Evolutionary conservation across 2,329 filamentous ascomycete genomes (phyloP), one percentile per base, ranked within the genome.

Genomic region (Arthrobotrys iridis): DNA sequence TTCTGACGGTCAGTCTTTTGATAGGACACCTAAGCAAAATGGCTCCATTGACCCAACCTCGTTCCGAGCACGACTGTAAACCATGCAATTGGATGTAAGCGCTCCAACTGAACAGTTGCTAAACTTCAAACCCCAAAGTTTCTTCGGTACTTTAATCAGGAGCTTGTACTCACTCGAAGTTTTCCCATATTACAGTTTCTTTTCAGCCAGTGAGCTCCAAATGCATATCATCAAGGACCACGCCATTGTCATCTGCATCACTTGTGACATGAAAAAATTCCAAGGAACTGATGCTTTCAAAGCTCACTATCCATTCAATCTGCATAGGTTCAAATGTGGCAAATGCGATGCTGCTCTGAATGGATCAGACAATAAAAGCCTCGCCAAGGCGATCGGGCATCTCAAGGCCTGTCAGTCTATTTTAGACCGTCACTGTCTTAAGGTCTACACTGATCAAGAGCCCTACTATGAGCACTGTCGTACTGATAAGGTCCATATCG

Each of bases 341-440:
- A 64, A 67, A 22, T 74, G 70, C 28, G 46, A 45, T 2, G 24
- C 3, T 15, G 8, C 4, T 4, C 35, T 74, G n/a, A 57, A 57
- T 2, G 50, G 35, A 22, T 2, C 10, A 7, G 41, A 58, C 8
- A 22, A 6, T 1, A 11, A 57, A 13, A 46, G 22, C 8, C 28
- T 52, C 22, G n/a, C 8, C 2, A 52, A 26, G 13, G 43, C 59
- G 8, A 11, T 43, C 18, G 35, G n/a, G 1, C 70, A 74, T 18
- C 43, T 66, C 1, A 67, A 63, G 20, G 24, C 22, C 2, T 74
- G 70, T 18, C 70, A 74, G 20, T 63, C 70, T 1, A 57, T 74
- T 13, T 3, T 59, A 0, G 70, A 74, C n/a, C 15, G 20, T 2
- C 33, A 62, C 11, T 74, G 70, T 28, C 10, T 18, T 5, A 41